Evolutionary conservation across 306 rosid genomes (phyloP), one percentile per base, ranked within the genome.

Genomic region (Malus sylvestris): DNA sequence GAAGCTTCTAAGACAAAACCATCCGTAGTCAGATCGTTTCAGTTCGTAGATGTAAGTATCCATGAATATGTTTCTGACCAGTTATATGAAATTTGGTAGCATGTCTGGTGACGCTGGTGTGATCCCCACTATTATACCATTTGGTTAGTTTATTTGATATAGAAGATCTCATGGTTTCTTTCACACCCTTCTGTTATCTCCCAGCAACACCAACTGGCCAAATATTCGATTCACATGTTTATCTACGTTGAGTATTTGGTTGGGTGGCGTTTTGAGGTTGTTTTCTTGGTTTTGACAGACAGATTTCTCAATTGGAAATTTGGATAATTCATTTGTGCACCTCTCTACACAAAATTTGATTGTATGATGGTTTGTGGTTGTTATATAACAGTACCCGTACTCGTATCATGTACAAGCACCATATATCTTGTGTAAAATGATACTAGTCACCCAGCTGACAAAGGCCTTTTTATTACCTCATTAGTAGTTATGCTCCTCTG

Each of bases 1-100:
- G 94, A 85, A 78, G 83, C 76, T 83, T 86, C 91, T 79, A 87
- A 74, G 78, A 49, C 71, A 44, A 91, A 89, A 82, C 84, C 87
- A 69, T 75, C 81, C 3, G 70, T 49, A 29, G 82, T 52, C 67
- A 84, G 85, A 84, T 85, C 86, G 49, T 85, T 78, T 71, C 88
- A 87, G 82, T 81, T 72, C 51, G 82, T 66, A 55, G 90, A 85
- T 82, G 97, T 94, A 84, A 85, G 97, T 87, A 78, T 80, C 53
- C 74, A 42, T 63, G 70, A 75, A 49, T 61, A 18, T 52, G 4
- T 75, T 32, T 64, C 74, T 23, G 58, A 25, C 70, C 25, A 74
- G n/a, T 72, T 49, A 58, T 57, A 19, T 51, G 55, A 40, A 27
- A 58, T 25, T 80, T 76, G 67, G 62, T 76, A 76, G 23, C 51